Base-by-base conservation (phyloP, 352 stramenopile genomes). In the Phytophthora meadii region DNA sequence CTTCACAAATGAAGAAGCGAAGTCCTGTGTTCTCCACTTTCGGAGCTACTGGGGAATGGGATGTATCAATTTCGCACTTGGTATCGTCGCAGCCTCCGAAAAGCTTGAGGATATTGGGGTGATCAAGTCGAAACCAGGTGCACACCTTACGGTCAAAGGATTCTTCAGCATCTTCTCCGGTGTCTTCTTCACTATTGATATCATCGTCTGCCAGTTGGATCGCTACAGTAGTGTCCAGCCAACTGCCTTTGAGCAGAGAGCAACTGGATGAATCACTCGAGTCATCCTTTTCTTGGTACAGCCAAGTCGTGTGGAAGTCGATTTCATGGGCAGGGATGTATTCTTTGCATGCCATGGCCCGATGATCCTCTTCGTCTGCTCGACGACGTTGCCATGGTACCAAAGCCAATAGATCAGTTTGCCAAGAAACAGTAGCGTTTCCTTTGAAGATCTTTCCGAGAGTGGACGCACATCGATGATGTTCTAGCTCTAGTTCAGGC, bases 1-100 rank as follows among this genome's bases (percentile, higher is more conserved):
- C 22, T 17, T 64, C 48, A 50, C 61, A 65, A 17, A 72, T 51
- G 39, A 68, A 52, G 27, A 66, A 56, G 15, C 40, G 47, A 11
- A 52, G 57, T 11, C 42, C 15, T 9, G 14, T 39, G 30, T 8
- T 54, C 14, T 14, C 44, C 10, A 9, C 1, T n/a, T 24, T 40
- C 1, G 8, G 12, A 5, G 34, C 40, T 7, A 56, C 49, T 2
- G 42, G 50, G 3, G 50, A 61, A 12, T 45, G 41, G 1, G 36
- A 56, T 24, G 44, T 37, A 36, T 68, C 42, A 6, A 68, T 61
- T 22, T 63, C 61, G 25, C 30, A 12, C 30, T 28, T n/a, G 12
- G 15, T 10, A 9, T 66, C 39, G 28, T 62, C 51, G 15, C 45
- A 68, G 2, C 44, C 51, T 32, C 52, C 59, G 17, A 58, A 58